Base-by-base conservation (phyloP, 306 rosid genomes). In the Cucurbita maxima region DNA sequence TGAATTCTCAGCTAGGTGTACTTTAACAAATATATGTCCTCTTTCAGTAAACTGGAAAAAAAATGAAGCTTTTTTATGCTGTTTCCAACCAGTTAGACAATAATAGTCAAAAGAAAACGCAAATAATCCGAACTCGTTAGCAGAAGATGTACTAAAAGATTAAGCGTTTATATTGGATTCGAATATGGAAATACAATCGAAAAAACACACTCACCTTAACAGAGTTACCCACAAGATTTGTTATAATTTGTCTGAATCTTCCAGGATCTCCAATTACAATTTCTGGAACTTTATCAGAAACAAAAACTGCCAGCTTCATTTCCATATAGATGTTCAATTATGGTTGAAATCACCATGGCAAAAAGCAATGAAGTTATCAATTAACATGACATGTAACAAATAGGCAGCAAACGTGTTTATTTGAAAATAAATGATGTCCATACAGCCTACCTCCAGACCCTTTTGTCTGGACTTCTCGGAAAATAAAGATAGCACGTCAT, bases 211-310 rank as follows among this genome's bases (percentile, higher is more conserved):
- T 79, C 81, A 91, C 99, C 81, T 95, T 95, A 73, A 95, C 92
- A 50, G 99, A 95, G 88, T 95, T 95, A 52, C 96, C 96, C 57
- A 95, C 99, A 73, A 95, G 97, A 83, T 95, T 95, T 75, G 97
- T 95, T 53, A 95, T 80, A 41, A 95, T 91, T 79, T 95, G 99
- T 76, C 99, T 85, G 89, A 95, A 95, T 83, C 99, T 84, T 80
- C 99, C 96, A 0, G 97, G 96, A 88, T 95, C 99, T 40, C 99
- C 99, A 79, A 84, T 83, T 51, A 95, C 89, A 78, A 85, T 73
- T 61, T 89, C 88, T 20, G 99, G 99, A 79, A 95, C 99, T 87
- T 88, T 87, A 81, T 88, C 96, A 13, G 96, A 95, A 77, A 95
- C 99, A 84, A 91, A 95, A 34, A 91, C 97, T 54, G 99, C 97